Conservation (phyloP, 768 basidiomycete species). For the Dacryopinax primogenitus region DNA sequence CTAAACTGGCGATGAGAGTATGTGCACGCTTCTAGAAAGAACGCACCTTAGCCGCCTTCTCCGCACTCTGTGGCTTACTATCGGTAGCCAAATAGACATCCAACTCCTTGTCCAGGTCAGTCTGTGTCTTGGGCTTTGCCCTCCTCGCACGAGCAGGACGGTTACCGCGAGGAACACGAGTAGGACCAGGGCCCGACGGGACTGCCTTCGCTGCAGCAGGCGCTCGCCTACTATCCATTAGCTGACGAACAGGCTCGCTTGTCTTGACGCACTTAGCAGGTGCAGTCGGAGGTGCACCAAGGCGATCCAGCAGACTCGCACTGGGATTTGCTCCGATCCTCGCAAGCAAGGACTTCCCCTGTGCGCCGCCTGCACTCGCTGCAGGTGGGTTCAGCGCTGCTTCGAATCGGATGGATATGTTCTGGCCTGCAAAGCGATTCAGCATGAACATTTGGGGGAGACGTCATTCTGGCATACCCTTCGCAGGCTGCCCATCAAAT, state of each 20-base stretch:
- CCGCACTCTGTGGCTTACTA: not conserved
- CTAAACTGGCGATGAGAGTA: not conserved
- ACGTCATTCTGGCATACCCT: conserved; percentile 40
- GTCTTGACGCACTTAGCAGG: not conserved
- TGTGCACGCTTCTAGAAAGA: not conserved
- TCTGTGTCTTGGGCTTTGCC: not conserved
- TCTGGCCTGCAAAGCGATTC: not conserved
- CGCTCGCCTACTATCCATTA: not conserved
- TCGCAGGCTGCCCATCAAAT: conserved; percentile 75
- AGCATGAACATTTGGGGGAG: not conserved
- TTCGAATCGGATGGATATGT: not conserved
- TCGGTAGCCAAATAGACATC: not conserved
- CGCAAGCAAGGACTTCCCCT: not conserved
- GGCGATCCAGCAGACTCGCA: not conserved
- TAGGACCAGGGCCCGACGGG: not conserved
- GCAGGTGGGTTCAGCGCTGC: not conserved
- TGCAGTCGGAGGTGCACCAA: not conserved
- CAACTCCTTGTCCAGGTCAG: conserved; percentile 2
- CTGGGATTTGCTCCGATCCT: not conserved
- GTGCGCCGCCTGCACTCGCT: not conserved
- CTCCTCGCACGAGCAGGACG: not conserved
- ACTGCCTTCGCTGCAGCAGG: not conserved
- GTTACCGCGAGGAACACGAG: not conserved
- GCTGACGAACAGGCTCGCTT: not conserved
- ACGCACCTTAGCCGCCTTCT: not conserved